Evolutionary conservation across 257 asterid genomes (phyloP).

Genomic region (Jacaranda copaia): DNA sequence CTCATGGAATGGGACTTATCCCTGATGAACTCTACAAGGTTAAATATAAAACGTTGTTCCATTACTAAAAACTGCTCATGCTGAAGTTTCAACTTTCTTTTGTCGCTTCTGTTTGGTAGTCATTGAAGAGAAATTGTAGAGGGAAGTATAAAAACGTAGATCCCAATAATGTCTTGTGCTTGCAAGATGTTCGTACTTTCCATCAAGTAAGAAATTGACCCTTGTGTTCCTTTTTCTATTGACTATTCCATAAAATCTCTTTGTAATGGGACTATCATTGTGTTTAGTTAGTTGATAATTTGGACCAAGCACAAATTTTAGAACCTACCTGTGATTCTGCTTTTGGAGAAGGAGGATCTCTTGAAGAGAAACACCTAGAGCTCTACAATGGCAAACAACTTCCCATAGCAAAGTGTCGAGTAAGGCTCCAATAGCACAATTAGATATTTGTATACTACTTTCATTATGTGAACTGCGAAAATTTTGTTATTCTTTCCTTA

Average conservation of each 20-base stretch:
- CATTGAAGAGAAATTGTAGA: constrained; percentile 45
- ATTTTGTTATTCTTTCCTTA: too few relatives aligned
- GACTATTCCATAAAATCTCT: background rate
- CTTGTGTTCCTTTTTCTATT: background rate
- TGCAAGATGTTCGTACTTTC: constrained; percentile 28
- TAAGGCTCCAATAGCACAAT: background rate
- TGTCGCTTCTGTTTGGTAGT: constrained; percentile 21
- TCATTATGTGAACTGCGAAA: too few relatives aligned
- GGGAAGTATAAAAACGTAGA: constrained; percentile 42
- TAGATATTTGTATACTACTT: too few relatives aligned
- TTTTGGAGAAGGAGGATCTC: too few relatives aligned
- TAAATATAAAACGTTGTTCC: background rate
- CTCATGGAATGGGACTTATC: too few relatives aligned
- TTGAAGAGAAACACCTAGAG: constrained; percentile 10
- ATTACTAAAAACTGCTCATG: background rate
- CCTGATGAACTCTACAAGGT: too few relatives aligned
- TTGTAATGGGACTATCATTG: background rate
- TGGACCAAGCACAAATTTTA: constrained; percentile 26
- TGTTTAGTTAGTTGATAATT: background rate
- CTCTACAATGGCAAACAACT: background rate
- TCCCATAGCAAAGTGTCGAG: background rate
- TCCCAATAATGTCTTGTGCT: constrained; percentile 39
- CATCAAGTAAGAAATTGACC: constrained; percentile 34
- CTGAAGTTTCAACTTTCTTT: background rate
- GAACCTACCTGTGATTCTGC: background rate